Conservation (phyloP, 169 alveolate species). For the Cryptosporidium muris region DNA sequence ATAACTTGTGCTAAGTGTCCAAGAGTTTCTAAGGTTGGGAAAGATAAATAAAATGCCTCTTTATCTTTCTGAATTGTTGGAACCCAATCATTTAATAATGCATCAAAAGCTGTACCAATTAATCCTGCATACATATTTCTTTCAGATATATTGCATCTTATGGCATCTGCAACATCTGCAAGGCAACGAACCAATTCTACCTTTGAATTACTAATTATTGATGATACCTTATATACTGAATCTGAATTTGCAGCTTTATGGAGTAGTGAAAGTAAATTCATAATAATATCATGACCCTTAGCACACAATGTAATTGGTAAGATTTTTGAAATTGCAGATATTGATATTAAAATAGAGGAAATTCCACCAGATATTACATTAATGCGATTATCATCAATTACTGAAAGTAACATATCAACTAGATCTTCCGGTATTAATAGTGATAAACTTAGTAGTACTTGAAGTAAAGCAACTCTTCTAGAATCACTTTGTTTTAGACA, state of each 20-base stretch:
- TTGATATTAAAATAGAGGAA: conserved; percentile 44
- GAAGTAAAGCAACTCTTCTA: conserved; percentile 66
- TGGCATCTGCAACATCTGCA: conserved; percentile 69
- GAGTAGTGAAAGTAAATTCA: conserved; percentile 48
- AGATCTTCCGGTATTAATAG: conserved; percentile 48
- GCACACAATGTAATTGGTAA: conserved; percentile 34
- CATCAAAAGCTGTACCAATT: conserved; percentile 71
- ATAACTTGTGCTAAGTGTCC: conserved; percentile 70
- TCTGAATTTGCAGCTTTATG: conserved; percentile 56
- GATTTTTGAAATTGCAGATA: conserved; percentile 63
- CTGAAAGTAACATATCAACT: conserved; percentile 27
- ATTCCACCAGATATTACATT: conserved; percentile 19
- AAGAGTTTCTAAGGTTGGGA: conserved; percentile 66
- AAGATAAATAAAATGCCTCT: conserved; percentile 52
- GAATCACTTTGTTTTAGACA: conserved; percentile 54
- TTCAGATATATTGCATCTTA: conserved; percentile 34
- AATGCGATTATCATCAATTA: conserved; percentile 32
- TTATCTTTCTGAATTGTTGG: conserved; percentile 64
- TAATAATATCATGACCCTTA: conserved; percentile 69
- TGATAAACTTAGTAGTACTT: conserved; percentile 41
- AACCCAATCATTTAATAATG: conserved; percentile 62
- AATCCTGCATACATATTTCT: conserved; percentile 48
- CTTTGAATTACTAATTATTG: conserved; percentile 5
- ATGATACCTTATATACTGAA: conserved; percentile 8
- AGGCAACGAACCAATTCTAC: conserved; percentile 68